Evolutionary conservation across 176 grass and related monocot genomes (phyloP).

Genomic region (Hyparrhenia diplandra): DNA sequence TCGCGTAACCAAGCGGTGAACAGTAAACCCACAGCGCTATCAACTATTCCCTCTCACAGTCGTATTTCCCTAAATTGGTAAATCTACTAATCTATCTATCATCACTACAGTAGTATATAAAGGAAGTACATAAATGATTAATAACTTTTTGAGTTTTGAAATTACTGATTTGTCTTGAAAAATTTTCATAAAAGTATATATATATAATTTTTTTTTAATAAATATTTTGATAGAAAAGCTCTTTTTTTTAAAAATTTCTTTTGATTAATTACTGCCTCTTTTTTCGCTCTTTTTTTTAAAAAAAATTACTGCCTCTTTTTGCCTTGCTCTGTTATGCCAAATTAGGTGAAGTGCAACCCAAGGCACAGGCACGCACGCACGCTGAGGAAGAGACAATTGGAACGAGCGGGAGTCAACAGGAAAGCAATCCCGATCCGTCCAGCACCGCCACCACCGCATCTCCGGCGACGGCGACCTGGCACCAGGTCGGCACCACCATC

Average conservation of each 20-base stretch:
- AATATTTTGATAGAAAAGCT: too few relatives aligned
- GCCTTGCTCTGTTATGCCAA: neutral
- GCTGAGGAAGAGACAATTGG: neutral
- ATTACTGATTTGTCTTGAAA: too few relatives aligned
- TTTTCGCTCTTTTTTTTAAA: too few relatives aligned
- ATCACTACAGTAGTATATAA: too few relatives aligned
- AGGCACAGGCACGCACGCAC: neutral
- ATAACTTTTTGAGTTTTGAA: too few relatives aligned
- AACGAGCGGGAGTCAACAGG: neutral
- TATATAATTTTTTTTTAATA: too few relatives aligned
- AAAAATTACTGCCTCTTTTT: too few relatives aligned
- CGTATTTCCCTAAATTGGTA: neutral
- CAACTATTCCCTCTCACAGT: neutral
- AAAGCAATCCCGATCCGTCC: neutral
- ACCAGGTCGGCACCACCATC: conserved; percentile 56
- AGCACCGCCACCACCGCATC: conserved; percentile 27
- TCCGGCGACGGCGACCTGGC: conserved; percentile 13
- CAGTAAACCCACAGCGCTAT: neutral
- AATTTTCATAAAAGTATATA: too few relatives aligned
- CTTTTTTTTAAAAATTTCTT: too few relatives aligned
- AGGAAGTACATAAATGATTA: too few relatives aligned
- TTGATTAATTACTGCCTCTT: too few relatives aligned
- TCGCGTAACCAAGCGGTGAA: neutral
- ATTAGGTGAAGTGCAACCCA: neutral
- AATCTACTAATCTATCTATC: too few relatives aligned